Base-by-base conservation (phyloP, 768 basidiomycete genomes). In the Rhodotorula babjevae region DNA sequence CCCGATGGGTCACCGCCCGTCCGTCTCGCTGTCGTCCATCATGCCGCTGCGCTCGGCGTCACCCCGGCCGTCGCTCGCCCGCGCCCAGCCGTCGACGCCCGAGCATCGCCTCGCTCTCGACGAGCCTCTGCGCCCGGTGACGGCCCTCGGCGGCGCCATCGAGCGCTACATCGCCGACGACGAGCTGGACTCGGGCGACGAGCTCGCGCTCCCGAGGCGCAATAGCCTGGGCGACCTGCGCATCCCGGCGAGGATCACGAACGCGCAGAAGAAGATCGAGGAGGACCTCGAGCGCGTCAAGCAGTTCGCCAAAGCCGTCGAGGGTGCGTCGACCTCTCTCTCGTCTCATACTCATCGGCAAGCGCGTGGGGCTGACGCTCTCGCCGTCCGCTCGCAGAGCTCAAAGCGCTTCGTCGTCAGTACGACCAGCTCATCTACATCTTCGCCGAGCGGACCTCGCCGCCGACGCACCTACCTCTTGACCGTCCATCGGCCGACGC, bases 141-240 rank as follows among this genome's bases (percentile, higher is more conserved):
- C 44, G 5, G 12, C 50, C 19, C 55, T 36, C 65, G 65, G n/a
- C 25, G 31, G 44, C 8, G 60, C 65, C 11, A 60, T 40, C 36
- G 56, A 55, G 5, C 53, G 47, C 6, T 31, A 63, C 44, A 8
- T 12, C 56, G 31, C 49, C 50, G 66, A 65, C 25, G 60, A 61
- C 31, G 63, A 61, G 29, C 53, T 61, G 10, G 33, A 27, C 4
- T 23, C n/a, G 5, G 57, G 53, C 25, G 9, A 3, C 1, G 50
- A 64, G 14, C 27, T 42, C 27, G 21, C 19, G 2, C 21, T 67
- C 3, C 57, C 63, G 40, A 67, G 79, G 56, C 69, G 79, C 61
- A 78, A 79, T 69, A 79, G 78, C 55, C 52, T 79, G 57, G 78
- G 79, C 58, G 79, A 80, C 50, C 40, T 80, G 65, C 59, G 75